Conservation (phyloP, 2,329 filamentous ascomycete genomes). For the Hypoxylon sp. region DNA sequence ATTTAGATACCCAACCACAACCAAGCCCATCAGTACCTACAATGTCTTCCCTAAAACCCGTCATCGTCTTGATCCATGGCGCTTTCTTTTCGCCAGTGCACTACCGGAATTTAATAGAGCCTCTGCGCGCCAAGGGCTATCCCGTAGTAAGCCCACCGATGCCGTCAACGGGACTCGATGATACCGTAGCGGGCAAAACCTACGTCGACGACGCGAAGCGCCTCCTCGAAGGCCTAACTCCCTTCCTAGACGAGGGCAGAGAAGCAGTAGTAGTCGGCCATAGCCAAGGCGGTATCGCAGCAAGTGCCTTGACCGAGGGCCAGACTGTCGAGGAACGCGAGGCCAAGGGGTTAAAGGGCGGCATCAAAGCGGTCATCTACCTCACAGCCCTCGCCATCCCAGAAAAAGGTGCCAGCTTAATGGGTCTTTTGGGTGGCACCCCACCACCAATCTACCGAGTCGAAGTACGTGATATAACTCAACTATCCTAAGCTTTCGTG, state of each 20-base stretch:
- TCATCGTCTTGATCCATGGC: constrained; percentile 48
- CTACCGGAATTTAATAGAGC: constrained; percentile 45
- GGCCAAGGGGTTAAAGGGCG: constrained; percentile 48
- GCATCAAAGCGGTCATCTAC: constrained; percentile 52
- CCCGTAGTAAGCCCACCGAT: constrained; percentile 36
- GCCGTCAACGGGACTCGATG: constrained; percentile 44
- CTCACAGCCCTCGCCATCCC: constrained; percentile 51
- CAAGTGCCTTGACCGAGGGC: constrained; percentile 49
- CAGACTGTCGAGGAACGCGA: constrained; percentile 49
- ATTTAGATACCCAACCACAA: constrained; percentile 1
- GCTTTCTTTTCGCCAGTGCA: constrained; percentile 45
- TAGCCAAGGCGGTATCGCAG: constrained; percentile 53
- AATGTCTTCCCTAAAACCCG: constrained; percentile 41
- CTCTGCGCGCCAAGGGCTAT: constrained; percentile 44
- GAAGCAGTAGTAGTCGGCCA: constrained; percentile 49
- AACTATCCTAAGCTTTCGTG: neutral
- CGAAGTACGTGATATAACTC: constrained; percentile 30
- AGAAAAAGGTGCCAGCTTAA: constrained; percentile 37
- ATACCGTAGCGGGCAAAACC: constrained; percentile 47
- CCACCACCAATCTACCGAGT: constrained; percentile 34
- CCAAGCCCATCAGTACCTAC: constrained; percentile 1
- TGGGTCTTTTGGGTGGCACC: constrained; percentile 38
- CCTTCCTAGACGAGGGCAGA: constrained; percentile 45
- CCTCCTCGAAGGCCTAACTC: constrained; percentile 41
- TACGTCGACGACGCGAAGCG: constrained; percentile 47